phyloP scores from a whole-genome alignment of 1,139 yeast species.

The Sugiyamaella sp. region DNA sequence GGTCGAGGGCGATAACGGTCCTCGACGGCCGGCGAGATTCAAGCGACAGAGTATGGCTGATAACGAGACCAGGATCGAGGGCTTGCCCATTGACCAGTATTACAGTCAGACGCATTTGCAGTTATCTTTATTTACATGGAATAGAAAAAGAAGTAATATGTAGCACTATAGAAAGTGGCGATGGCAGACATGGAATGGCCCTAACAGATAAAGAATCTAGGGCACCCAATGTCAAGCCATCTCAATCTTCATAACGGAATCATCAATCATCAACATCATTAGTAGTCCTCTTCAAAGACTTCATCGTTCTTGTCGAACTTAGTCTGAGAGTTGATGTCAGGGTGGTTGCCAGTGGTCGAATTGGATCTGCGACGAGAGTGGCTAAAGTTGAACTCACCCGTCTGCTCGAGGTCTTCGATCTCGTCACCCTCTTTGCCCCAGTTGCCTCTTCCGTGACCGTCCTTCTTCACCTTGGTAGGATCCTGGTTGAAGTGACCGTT shows the following conservation, averaged over 20 bases:
- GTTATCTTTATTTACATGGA: not conserved
- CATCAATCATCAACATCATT: slow-evolving; percentile 14
- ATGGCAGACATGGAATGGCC: not conserved
- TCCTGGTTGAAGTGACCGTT: slow-evolving; percentile 65
- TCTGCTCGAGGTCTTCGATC: slow-evolving; percentile 43
- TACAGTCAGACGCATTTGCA: no score
- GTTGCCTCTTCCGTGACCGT: slow-evolving; percentile 74
- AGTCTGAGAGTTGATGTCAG: slow-evolving; percentile 32
- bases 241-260: slow-evolving; percentile 2
- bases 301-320: slow-evolving; percentile 22
- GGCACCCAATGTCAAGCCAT: no score
- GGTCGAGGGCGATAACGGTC: no score
- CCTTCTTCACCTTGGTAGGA: slow-evolving; percentile 78
- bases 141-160: no score
- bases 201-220: not conserved
- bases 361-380: slow-evolving; percentile 48
- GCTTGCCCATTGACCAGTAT: no score
- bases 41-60: no score
- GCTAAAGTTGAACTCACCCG: slow-evolving; percentile 45
- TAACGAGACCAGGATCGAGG: no score
- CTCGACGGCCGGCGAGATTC: no score
- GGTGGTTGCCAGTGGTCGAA: slow-evolving; percentile 57
- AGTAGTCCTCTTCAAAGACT: slow-evolving; percentile 23
- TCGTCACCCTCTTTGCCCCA: slow-evolving; percentile 49
- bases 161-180: no score